phyloP scores from a whole-genome alignment of 495 filamentous ascomycete genomes.

The Podospora bellae-mahoneyi region DNA sequence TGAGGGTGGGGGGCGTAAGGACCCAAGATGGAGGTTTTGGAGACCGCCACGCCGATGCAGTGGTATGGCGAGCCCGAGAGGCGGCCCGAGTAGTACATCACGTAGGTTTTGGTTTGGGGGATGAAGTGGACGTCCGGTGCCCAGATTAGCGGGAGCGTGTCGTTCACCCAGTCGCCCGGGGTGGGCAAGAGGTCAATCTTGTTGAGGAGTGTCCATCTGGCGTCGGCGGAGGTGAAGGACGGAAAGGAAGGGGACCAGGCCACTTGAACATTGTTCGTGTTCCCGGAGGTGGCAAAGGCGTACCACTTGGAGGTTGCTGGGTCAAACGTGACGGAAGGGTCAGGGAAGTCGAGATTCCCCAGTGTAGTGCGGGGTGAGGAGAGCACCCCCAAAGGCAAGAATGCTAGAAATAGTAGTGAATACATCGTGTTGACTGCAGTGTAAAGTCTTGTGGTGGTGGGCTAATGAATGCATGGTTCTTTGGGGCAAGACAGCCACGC shows the following conservation, averaged over 20 bases:
- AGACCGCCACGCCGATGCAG: conserved; percentile 52
- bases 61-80: conserved; percentile 38
- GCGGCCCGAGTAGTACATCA: conserved; percentile 58
- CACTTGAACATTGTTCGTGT: conserved; percentile 33
- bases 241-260: conserved; percentile 22
- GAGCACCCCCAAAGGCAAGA: neutral
- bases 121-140: conserved; percentile 47
- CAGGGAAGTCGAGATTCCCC: conserved; percentile 32
- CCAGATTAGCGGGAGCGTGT: conserved; percentile 36
- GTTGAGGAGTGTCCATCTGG: conserved; percentile 25
- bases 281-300: conserved; percentile 32
- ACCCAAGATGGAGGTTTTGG: conserved; percentile 36
- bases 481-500: neutral
- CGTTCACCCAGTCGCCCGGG: conserved; percentile 29
- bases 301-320: conserved; percentile 30
- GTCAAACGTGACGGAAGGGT: conserved; percentile 33
- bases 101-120: conserved; percentile 41
- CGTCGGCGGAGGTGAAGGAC: neutral
- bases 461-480: neutral
- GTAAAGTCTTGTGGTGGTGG: neutral
- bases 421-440: neutral
- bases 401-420: neutral
- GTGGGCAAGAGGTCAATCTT: conserved; percentile 29
- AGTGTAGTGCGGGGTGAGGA: conserved; percentile 7
- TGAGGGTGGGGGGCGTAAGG: conserved; percentile 46